Base-by-base conservation (phyloP, 805 yeast genomes). In the Pichia phayaonensis region DNA sequence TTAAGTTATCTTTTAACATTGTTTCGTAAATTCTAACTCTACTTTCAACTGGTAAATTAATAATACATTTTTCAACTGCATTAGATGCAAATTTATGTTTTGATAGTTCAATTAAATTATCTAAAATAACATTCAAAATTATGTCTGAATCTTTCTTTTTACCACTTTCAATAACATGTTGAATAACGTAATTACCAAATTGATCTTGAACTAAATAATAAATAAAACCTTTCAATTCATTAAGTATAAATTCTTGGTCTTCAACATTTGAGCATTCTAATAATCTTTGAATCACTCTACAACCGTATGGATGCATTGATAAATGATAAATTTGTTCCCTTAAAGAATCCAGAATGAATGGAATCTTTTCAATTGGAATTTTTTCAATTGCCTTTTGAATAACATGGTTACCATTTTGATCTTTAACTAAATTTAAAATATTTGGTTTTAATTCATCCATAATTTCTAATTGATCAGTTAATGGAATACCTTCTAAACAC, bases 341-440 rank as follows among this genome's bases (percentile, higher is more conserved):
- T 56, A 94, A 75, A 29, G 90, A 79, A 34, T 79, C 82, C 60
- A 89, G 74, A 44, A 94, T 80, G 59, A 89, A 90, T 38, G 81
- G 76, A 51, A 89, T 77, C 43, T 75, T 69, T 23, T 74, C 79
- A 52, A 86, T 80, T 5, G 96, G 94, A 46, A 90, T 81, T 53
- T 80, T 72, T 68, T 94, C 99, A 58, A 94, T 87, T 1, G 96
- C 83, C 65, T 90, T 92, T 70, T 94, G 99, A 56, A 94, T 86
- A 18, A 94, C 99, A 67, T 94, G 99, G 66, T 94, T 94, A 56
- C 98, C 99, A 67, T 94, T 94, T 71, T 92, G 98, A 67, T 94
- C 98, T 63, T 89, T 89, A 53, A 92, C 86, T 67, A 92, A 78
- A 51, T 76, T 75, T 47, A 83, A 61, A 23, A 85, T 81, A 55